Evolutionary conservation across 1,284 basidiomycete genomes (phyloP), one percentile per base, ranked within the genome.

Genomic region (Porogramme epimiltina): DNA sequence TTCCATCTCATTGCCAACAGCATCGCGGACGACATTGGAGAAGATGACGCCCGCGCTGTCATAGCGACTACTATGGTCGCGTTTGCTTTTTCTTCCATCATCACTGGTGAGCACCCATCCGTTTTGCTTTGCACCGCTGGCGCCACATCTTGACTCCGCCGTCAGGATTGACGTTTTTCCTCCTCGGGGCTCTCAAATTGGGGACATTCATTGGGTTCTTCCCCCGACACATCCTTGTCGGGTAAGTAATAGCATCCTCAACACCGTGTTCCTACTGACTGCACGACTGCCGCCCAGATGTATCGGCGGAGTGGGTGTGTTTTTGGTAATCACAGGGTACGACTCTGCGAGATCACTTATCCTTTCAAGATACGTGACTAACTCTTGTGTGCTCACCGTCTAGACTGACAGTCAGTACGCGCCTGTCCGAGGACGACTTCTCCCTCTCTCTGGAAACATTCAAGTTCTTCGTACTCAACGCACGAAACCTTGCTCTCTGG

Each of bases 231-330:
- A 98, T 98, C 65, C 79, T 96, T 9, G 91, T 97, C 11, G 94
- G 94, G 78, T 90, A 62, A 56, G 79, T 43, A 20, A 36, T 24
- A 20, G n/a, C 39, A 23, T 13, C 28, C 8, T 11, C 6, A 42
- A 13, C 4, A 13, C 22, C 4, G 18, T 3, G 11, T 23, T 15
- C 20, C 8, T 34, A n/a, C 19, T 44, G 13, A 31, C 8, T 19
- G n/a, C 10, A 25, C 40, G 24, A 34, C 20, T 3, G 39, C 5
- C 9, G 3, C 23, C 2, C 36, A 90, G 89, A 1, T 96, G 95
- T 65, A 98, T 99, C 40, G 96, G 96, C 11, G 96, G 96, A 22
- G 93, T 99, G 22, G 96, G 96, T 13, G 84, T 91, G 15, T 99
- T 99, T 71, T 76, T 99, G 37, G 83, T 96, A 45, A 77, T 89